Base-by-base conservation (phyloP, 2,329 filamentous ascomycete species). In the Clonostachys solani region DNA sequence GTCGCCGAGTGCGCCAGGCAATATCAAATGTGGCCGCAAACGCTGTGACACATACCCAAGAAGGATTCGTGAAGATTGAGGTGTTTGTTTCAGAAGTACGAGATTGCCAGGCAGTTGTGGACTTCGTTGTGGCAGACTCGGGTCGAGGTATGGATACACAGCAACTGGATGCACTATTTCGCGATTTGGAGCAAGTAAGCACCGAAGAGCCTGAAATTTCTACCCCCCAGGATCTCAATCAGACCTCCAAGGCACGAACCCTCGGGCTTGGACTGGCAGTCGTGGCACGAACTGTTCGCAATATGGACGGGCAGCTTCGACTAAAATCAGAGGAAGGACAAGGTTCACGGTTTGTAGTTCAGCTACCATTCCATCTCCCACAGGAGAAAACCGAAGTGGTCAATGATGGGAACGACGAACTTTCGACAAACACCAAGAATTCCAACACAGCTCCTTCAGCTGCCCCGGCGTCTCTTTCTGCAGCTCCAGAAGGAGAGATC, bases 231-330 rank as follows among this genome's bases (percentile, higher is more conserved):
- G 48, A 60, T 16, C 15, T 18, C 36, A 58, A 63, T 4, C 58
- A 64, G 45, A 47, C 61, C 13, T 51, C 50, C 38, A 54, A 69
- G 17, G 51, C 62, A 16, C 66, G 69, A 43, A 83, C 83, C 0
- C 66, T 95, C 2, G 92, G 92, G 0, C 76, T 96, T 10, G 92
- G 91, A 0, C 74, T 96, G n/a, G 91, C 91, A 1, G 76, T 95
- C 12, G 91, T 95, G n/a, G 87, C 89, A 15, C 81, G 91, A 36
- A 89, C 90, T 35, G 77, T 96, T 33, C 81, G 84, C n/a, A 95
- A 91, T 58, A 94, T 95, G 88, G 86, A 92, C 49, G 92, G 91
- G 0, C 91, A 95, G 58, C 66, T 96, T 33, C 82, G 89, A 2
- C 69, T 96, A 2, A 92, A 91, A 57, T 95, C 90, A 0, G 89